A percentile compares a stretch with the other conserved stretches of the same genome.
These are phyloP conservation scores for Kwoniella botswanensis DNA, from an alignment of 768 basidiomycete species.

Conservation along the genomic window DNA sequence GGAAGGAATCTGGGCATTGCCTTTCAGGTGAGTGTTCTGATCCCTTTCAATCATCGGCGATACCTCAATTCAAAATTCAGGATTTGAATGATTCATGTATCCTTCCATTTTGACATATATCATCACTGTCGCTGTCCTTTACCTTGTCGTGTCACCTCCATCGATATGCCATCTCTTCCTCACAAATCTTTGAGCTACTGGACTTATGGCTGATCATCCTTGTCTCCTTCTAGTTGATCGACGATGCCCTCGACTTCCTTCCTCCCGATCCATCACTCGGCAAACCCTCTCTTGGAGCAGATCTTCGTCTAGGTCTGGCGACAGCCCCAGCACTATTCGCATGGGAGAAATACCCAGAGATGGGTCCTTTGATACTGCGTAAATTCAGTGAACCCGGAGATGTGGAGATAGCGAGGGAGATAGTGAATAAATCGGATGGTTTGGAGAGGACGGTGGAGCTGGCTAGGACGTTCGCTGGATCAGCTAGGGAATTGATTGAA, in stretches of 20 bases:
- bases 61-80: too few species aligned
- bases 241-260: slow-evolving; percentile 93
- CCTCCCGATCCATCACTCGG: slow-evolving; percentile 76
- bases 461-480: slow-evolving; percentile 74
- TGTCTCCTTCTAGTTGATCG: slow-evolving; percentile 71
- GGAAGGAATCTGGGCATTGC: slow-evolving; percentile 89
- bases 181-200: too few species aligned
- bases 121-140: too few species aligned
- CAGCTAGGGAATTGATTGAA: slow-evolving; percentile 72
- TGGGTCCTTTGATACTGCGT: slow-evolving; percentile 77
- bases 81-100: neutral
- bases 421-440: slow-evolving; percentile 73
- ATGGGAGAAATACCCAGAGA: slow-evolving; percentile 73
- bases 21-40: slow-evolving; percentile 74
- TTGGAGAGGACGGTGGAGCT: slow-evolving; percentile 78
- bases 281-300: slow-evolving; percentile 83
- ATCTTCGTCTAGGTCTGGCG: slow-evolving; percentile 79
- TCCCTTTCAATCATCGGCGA: neutral
- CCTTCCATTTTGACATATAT: neutral
- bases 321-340: slow-evolving; percentile 86
- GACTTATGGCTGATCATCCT: too few species aligned
- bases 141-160: too few species aligned
- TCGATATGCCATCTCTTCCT: too few species aligned
- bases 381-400: slow-evolving; percentile 79
- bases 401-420: slow-evolving; percentile 72